Evolutionary conservation across 805 yeast genomes (phyloP), one percentile per base, ranked within the genome.

Genomic region (Priceomyces medius): DNA sequence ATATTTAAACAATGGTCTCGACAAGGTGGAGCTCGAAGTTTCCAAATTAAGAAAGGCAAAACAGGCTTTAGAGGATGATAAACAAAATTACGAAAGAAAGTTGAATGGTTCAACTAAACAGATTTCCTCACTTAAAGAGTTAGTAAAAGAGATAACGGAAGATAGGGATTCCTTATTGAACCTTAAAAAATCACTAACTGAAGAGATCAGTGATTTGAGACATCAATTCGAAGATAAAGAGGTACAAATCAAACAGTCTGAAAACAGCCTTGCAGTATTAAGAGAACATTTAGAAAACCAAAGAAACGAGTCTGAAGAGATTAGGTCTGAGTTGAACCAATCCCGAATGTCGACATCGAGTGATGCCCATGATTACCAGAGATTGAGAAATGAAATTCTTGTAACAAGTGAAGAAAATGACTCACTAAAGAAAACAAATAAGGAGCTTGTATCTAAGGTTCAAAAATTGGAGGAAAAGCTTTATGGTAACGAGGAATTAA

Each of bases 371-470:
- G 73, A 65, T 38, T 69, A 63, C 47, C 68, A 61, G 38, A 59
- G 54, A 13, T 50, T 68, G 24, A 56, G 80, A 44, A 75, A 76
- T 34, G 79, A 79, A 35, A 73, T 76, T 29, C 64, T 82, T 42
- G 78, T 80, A 37, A 59, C 81, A 3, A 63, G 69, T 18, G 88
- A 85, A 58, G 93, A 85, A 54, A 84, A 82, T 52, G 81, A 80
- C 51, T 75, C 84, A 1, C 55, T 85, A 32, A 77, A 75, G 20
- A 81, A 72, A 46, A 73, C 71, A 44, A 80, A 83, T 50, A 61
- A 62, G 26, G 79, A 80, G 37, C 60, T 85, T 46, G 71, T 64
- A 39, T 42, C 45, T 12, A 76, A 77, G 48, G 64, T 78, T 8
- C 57, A 66, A 20, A 68, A 64, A 4, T 53, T 77, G 20, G 81